Base-by-base conservation (phyloP, 2,329 filamentous ascomycete species). In the Aspergillus sp. region DNA sequence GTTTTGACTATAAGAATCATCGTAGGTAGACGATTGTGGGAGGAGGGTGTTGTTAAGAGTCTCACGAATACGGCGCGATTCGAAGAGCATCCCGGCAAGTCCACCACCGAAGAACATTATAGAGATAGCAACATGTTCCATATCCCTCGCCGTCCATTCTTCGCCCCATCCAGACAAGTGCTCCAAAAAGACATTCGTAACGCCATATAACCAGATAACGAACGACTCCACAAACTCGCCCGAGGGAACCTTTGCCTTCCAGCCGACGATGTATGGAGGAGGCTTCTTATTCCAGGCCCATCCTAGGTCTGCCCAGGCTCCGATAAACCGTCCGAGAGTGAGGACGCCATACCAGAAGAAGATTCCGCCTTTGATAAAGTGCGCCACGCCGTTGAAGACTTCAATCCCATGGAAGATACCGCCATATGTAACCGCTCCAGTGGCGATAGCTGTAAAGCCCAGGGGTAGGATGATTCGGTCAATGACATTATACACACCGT, bases 231-330 rank as follows among this genome's bases (percentile, higher is more conserved):
- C 85, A 66, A 96, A 96, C 76, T 98, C 93, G 24, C 90, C 91
- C 0, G 90, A 90, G 1, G 90, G 90, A 27, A 86, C 66, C 47
- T 73, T 77, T 43, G 80, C 74, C 50, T 85, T 85, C 84, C 88
- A 89, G 69, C 84, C 81, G 17, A 86, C 82, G 11, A 85, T 70
- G 7, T 79, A 79, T 57, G 75, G 73, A 5, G 78, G 70, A 7
- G 91, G 91, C 58, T 90, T 89, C 59, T 92, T 75, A 68, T 98
- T 98, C 93, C 93, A 97, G 0, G 92, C 91, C 93, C 93, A 98
- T 63, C 93, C 93, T 56, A 93, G 83, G 59, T 96, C 90, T 56
- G 90, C 87, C 72, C 96, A 98, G 72, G 90, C 90, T 23, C 93
- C 93, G 69, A 92, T 86, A 89, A 91, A 97, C 56, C 93, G 88